Evolutionary conservation across 2,329 filamentous ascomycete species (phyloP), one percentile per base, ranked within the genome.

Genomic region (Aureobasidium leucospermi): DNA sequence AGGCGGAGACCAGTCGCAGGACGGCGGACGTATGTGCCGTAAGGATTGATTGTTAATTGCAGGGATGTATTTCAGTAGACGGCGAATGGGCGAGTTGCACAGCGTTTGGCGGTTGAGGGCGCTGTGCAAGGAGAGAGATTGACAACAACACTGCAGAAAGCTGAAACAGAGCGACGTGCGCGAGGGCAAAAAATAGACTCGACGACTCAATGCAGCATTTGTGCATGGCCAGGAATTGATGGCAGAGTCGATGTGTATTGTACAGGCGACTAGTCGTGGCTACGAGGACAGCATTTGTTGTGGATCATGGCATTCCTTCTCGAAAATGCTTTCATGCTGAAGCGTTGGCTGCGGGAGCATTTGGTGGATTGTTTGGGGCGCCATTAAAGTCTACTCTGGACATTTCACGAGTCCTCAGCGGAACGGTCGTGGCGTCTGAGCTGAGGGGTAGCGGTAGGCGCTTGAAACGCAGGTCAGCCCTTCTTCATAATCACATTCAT

Each of bases 121-220:
- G 55, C 43, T 58, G 52, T 56, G 52, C 52, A 56, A 56, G 52
- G 52, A 46, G 41, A 34, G 51, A 55, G 23, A 55, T 43, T 55
- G 52, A 56, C 52, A 56, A 46, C 41, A 45, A n/a, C 19, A 43
- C 28, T 55, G 51, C 51, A 55, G 51, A 46, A 32, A 45, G 41
- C 34, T 56, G 52, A 56, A 46, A 46, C 52, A 46, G 41, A 46
- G 51, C 39, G 51, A 39, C 28, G 29, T 34, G 29, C 38, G 39
- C 36, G 47, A 49, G 34, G 23, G 41, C 41, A 56, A 32, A 47
- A 56, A 28, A 55, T 38, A 38, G 31, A 56, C 11, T 23, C 41
- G 41, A 10, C 15, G 16, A 29, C 23, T 23, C 23, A 23, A 46
- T 36, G 41, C 52, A 36, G 16, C 11, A 13, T 16, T 36, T 16